These are phyloP conservation scores for Daldinia sp. DNA, from an alignment of 2,329 filamentous ascomycete species.

Conservation along the genomic window DNA sequence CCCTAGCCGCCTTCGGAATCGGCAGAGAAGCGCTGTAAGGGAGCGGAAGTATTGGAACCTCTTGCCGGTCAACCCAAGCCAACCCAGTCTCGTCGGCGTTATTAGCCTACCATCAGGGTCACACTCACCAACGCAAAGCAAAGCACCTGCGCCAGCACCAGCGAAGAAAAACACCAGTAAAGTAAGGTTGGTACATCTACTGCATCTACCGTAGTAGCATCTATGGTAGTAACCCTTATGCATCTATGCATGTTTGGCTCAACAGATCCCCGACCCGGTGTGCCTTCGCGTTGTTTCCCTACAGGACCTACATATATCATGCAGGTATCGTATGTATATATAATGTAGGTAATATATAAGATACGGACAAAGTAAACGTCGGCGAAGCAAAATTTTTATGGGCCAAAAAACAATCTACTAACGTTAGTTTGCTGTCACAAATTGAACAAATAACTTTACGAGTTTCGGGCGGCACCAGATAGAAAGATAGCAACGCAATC, in stretches of 20 bases:
- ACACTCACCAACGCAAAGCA: constrained; percentile 21
- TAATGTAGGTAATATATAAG: no score
- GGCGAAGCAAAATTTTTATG: neutral
- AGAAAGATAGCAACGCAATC: constrained; percentile 7
- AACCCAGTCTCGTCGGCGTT: constrained; percentile 16
- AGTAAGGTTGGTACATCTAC: constrained; percentile 8
- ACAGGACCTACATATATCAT: neutral
- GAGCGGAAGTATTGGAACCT: constrained; percentile 6
- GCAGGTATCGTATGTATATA: no score
- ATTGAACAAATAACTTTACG: neutral
- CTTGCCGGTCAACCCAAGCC: constrained; percentile 23
- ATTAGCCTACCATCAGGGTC: constrained; percentile 33
- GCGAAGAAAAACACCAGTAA: neutral
- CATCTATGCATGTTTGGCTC: neutral
- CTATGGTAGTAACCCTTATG: neutral
- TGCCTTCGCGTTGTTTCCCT: neutral
- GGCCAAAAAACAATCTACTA: neutral
- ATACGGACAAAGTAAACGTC: no score
- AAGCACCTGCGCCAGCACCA: no score
- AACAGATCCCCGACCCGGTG: neutral
- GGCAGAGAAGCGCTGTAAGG: constrained; percentile 4
- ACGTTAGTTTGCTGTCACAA: neutral
- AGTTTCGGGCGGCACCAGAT: constrained; percentile 4
- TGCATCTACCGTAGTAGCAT: constrained; percentile 8
- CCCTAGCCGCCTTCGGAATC: neutral